Percentiles rank a stretch among this genome's conserved stretches.
phyloP scores from a whole-genome alignment of 2,329 filamentous ascomycete species.

The Tolypocladium pustulatum region DNA sequence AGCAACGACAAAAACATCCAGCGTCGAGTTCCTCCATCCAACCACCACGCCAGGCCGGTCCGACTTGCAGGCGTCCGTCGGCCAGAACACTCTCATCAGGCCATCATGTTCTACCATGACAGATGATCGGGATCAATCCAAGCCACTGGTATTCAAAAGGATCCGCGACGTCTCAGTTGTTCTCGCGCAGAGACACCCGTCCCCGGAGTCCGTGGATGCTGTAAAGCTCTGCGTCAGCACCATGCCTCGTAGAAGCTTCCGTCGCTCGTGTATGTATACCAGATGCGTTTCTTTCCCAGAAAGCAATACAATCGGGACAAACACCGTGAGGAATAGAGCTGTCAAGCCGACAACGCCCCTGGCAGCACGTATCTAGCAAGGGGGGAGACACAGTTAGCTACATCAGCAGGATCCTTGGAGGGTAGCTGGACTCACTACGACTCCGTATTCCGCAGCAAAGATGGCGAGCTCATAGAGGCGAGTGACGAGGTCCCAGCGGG shows the following conservation, averaged over 20 bases:
- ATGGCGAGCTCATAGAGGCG: constrained; percentile 93
- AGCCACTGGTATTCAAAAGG: constrained; percentile 53
- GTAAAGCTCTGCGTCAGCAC: constrained; percentile 1
- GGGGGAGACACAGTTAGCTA: neutral
- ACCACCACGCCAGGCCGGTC: constrained; percentile 76
- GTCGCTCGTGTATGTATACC: constrained; percentile 40
- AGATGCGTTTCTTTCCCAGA: constrained; percentile 69
- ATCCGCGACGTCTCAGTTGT: constrained; percentile 86
- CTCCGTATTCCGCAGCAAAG: constrained; percentile 97
- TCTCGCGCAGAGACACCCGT: constrained; percentile 88
- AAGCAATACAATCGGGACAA: constrained; percentile 75
- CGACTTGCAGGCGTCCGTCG: constrained; percentile 67
- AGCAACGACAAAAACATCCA: constrained; percentile 83
- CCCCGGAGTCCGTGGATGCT: constrained; percentile 74
- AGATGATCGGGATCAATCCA: constrained; percentile 18
- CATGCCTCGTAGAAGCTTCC: neutral
- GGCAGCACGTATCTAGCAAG: constrained; percentile 61
- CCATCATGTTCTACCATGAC: constrained; percentile 70
- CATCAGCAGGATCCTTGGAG: neutral
- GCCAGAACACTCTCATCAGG: constrained; percentile 98
- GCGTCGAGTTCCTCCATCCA: constrained; percentile 87
- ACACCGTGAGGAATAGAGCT: constrained; percentile 71
- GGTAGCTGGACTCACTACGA: constrained; percentile 56
- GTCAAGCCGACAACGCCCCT: constrained; percentile 80
- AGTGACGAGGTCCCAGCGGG: constrained; percentile 96